A percentile compares a stretch with the other conserved stretches of the same genome.
Evolutionary conservation across 306 rosid species (phyloP).

Genomic region (Purshia tridentata): DNA sequence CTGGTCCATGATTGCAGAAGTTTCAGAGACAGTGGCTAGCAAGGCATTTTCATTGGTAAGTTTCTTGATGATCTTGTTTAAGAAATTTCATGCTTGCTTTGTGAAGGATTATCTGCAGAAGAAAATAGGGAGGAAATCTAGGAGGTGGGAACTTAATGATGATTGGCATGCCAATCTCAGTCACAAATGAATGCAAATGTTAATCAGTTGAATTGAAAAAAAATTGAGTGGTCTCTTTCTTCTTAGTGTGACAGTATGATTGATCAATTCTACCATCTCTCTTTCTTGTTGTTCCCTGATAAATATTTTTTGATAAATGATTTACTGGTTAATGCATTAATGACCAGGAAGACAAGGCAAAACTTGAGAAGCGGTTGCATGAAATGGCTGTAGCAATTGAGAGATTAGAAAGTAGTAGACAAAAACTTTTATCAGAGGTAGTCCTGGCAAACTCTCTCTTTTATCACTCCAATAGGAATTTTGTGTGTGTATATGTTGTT

Average conservation of each 20-base stretch:
- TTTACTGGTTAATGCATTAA: constrained; percentile 5
- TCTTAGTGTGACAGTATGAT: not conserved
- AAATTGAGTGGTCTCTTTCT: not conserved
- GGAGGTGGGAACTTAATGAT: not conserved
- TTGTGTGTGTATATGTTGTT: constrained; percentile 27
- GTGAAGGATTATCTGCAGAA: not conserved
- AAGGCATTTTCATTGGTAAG: constrained; percentile 67
- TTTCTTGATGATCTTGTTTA: constrained; percentile 5
- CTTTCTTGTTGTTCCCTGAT: constrained; percentile 19
- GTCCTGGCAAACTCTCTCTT: constrained; percentile 11
- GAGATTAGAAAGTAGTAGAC: constrained; percentile 90
- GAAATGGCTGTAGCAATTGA: constrained; percentile 92
- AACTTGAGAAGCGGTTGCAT: constrained; percentile 85
- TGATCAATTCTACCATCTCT: not conserved
- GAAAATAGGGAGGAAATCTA: not conserved
- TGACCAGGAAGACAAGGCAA: constrained; percentile 75
- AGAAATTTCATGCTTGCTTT: not conserved
- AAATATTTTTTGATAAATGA: constrained; percentile 17
- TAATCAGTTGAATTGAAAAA: not conserved
- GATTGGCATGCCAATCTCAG: not conserved
- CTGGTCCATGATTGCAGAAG: constrained; percentile 50
- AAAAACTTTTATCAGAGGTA: constrained; percentile 88
- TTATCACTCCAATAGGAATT: constrained; percentile 12
- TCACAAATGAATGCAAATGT: not conserved
- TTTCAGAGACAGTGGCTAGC: constrained; percentile 46